A percentile compares a stretch with the other conserved stretches of the same genome.
Evolutionary conservation across 768 basidiomycete genomes (phyloP).

Genomic region (Piloderma croceum): DNA sequence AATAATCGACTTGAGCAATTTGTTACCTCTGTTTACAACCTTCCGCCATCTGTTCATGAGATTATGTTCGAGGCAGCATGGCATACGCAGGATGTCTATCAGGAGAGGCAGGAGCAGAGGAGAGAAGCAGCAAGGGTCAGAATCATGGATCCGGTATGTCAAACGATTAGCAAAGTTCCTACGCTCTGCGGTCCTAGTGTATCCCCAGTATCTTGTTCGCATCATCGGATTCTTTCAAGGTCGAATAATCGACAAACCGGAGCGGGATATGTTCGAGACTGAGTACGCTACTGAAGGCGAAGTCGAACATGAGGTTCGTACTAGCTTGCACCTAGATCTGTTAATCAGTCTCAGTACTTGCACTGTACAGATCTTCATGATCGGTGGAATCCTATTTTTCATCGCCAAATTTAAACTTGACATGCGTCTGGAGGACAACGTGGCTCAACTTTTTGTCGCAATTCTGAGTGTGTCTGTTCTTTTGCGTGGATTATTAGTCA

Average conservation of each 20-base stretch:
- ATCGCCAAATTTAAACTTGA: constrained; percentile 11
- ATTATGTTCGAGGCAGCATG: too few relatives aligned
- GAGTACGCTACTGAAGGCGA: constrained; percentile 14
- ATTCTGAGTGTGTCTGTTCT: constrained; percentile 14
- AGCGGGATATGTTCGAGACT: constrained; percentile 9
- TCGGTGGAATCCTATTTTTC: too few relatives aligned
- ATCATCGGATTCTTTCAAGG: constrained; percentile 19
- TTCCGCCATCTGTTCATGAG: too few relatives aligned
- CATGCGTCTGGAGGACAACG: constrained; percentile 5
- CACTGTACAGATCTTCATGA: constrained; percentile 14
- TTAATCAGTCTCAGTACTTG: constrained; percentile 6
- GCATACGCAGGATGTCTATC: constrained; percentile 11
- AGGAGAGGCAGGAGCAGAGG: constrained; percentile 5
- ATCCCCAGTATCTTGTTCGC: too few relatives aligned
- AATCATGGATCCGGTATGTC: constrained; percentile 7
- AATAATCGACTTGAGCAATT: constrained; percentile 4
- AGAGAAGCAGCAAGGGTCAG: constrained; percentile 9
- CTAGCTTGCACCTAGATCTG: constrained; percentile 2
- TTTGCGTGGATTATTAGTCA: constrained; percentile 8
- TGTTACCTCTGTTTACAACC: constrained; percentile 1
- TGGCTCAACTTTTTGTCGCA: constrained; percentile 16
- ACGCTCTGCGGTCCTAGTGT: too few relatives aligned
- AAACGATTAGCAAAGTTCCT: too few relatives aligned
- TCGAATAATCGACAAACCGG: constrained; percentile 16
- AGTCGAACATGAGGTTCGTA: constrained; percentile 14